Base-by-base conservation (phyloP, 2,329 filamentous ascomycete genomes). In the Corniculantispora saksenae region DNA sequence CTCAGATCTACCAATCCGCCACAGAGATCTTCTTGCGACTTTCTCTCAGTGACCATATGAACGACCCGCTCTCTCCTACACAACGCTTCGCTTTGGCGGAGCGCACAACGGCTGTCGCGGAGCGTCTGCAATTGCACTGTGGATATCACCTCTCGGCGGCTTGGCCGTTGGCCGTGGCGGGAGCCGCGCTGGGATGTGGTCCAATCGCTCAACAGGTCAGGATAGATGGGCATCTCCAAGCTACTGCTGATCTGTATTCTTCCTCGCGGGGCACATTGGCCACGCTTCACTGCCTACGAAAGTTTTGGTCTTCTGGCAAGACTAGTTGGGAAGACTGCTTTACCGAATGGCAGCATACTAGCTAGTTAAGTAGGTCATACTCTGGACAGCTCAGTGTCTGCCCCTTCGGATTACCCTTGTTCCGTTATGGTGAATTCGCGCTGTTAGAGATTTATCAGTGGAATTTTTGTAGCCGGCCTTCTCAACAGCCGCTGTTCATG, bases 311-410 rank as follows among this genome's bases (percentile, higher is more conserved):
- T 19, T 55, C 51, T 21, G 51, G 51, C 17, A 55, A 55, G 27
- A 55, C 51, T 9, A 29, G 51, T n/a, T 55, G 51, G 51, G 51
- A 55, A 29, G 51, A 55, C 19, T 55, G 51, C 32, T 55, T 55
- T n/a, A 55, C 17, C 23, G 51, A 55, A 23, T 55, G 51, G 51
- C 51, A 55, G n/a, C n/a, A n/a, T n/a, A n/a, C n/a, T n/a, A n/a
- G n/a, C n/a, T n/a, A n/a, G n/a, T n/a, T n/a, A n/a, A n/a, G n/a
- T n/a, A n/a, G n/a, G n/a, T n/a, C n/a, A n/a, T n/a, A n/a, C n/a
- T n/a, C n/a, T n/a, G n/a, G n/a, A n/a, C n/a, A n/a, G n/a, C n/a
- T n/a, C n/a, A n/a, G n/a, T n/a, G n/a, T n/a, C n/a, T n/a, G n/a
- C n/a, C n/a, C n/a, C n/a, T n/a, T n/a, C n/a, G n/a, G n/a, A n/a